Percentiles rank a stretch among this genome's conserved stretches.
These are phyloP conservation scores for Cryptococcus sp. DNA, from an alignment of 1,284 basidiomycete species.

Conservation along the genomic window DNA sequence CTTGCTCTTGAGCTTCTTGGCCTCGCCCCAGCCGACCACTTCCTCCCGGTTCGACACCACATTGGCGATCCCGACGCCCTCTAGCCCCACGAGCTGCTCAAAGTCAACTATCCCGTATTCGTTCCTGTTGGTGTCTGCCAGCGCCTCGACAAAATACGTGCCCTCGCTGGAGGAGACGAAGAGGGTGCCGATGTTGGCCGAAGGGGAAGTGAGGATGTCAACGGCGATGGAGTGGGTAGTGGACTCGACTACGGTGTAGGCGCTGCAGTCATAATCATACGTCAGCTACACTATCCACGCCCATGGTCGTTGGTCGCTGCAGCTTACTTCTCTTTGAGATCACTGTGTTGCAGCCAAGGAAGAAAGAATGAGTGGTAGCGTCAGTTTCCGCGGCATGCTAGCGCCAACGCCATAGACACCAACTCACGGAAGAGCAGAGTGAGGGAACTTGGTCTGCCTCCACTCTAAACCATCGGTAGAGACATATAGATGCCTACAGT, in stretches of 20 bases:
- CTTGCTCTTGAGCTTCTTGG: slow-evolving; percentile 67
- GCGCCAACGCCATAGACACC: not conserved
- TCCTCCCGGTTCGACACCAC: slow-evolving; percentile 76
- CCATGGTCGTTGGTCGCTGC: not conserved
- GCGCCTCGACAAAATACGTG: slow-evolving; percentile 87
- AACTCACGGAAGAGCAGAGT: slow-evolving; percentile 43
- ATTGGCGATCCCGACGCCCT: slow-evolving; percentile 90
- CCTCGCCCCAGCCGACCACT: slow-evolving; percentile 63
- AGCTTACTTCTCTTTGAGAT: slow-evolving; percentile 27
- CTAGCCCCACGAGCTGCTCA: slow-evolving; percentile 85
- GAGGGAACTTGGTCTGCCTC: slow-evolving; percentile 53
- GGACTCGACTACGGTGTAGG: slow-evolving; percentile 92
- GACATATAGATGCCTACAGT: slow-evolving; percentile 66
- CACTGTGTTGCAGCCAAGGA: not conserved
- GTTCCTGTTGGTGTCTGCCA: slow-evolving; percentile 88
- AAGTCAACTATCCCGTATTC: slow-evolving; percentile 85
- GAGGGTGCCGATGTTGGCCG: slow-evolving; percentile 74
- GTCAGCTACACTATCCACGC: slow-evolving; percentile 1
- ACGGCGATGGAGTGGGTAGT: slow-evolving; percentile 89
- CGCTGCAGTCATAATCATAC: slow-evolving; percentile 54
- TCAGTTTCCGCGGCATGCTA: not conserved
- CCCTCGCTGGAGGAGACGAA: slow-evolving; percentile 95
- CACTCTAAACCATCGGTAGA: slow-evolving; percentile 74
- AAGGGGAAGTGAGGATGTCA: slow-evolving; percentile 79
- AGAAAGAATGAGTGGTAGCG: not conserved